Base-by-base conservation (phyloP, 345 rosid genomes). In the Ceriops zippeliana region DNA sequence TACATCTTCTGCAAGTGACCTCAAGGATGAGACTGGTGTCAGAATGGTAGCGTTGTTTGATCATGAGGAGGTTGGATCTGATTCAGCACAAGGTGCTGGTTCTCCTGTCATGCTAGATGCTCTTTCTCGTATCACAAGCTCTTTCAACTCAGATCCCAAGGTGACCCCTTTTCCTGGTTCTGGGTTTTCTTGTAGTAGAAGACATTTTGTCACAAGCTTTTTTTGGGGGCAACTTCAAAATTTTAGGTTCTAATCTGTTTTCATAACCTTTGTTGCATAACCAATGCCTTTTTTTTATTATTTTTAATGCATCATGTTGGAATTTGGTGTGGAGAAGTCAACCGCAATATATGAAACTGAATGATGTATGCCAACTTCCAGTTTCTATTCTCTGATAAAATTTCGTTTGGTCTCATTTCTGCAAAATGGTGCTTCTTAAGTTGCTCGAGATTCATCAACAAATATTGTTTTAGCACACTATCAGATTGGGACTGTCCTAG, bases 81-180 rank as follows among this genome's bases (percentile, higher is more conserved):
- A 76, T 63, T 95, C 99, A 69, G 98, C 98, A 22, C 97, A 95
- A 79, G 99, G 97, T 73, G 99, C 98, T 71, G 97, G 97, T 38
- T 95, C 99, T 76, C 98, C 97, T 73, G 97, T 74, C 75, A 89
- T 91, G 99, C 67, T 91, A 49, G 99, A 95, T 78, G 96, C 98
- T 72, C 71, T 95, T 66, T 87, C 98, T 73, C 87, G 87, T 65
- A 86, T 90, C 78, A 91, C 98, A 22, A 75, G 81, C 71, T 80
- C 89, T 76, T 91, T 95, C 76, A 73, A 79, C 76, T 73, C 91
- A 66, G 89, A 86, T 84, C 67, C 90, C 52, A 86, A 87, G 91
- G 99, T 90, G 62, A 35, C 68, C 28, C 38, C 35, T 49, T 66
- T 17, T 59, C 67, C 53, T 30, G 38, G 58, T 65, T 58, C 32